phyloP scores from a whole-genome alignment of 2,329 filamentous ascomycete species.

The Talaromyces sp. region DNA sequence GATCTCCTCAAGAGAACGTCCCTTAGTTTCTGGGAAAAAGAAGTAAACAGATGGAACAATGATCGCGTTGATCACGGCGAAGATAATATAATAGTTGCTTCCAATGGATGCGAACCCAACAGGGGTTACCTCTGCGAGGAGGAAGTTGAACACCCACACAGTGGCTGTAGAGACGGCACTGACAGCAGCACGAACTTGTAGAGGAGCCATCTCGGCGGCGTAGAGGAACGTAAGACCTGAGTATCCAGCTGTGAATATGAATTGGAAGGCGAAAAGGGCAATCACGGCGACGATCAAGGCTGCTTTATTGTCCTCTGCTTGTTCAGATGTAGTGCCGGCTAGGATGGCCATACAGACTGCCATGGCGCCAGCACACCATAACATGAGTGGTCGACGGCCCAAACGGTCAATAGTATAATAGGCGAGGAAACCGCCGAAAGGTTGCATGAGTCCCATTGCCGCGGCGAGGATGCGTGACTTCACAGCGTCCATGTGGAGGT shows the following conservation, averaged over 20 bases:
- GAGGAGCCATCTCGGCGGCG: constrained; percentile 59
- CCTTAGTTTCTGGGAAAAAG: constrained; percentile 46
- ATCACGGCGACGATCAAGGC: constrained; percentile 57
- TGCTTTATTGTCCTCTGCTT: constrained; percentile 40
- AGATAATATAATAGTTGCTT: constrained; percentile 51
- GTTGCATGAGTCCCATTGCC: constrained; percentile 34
- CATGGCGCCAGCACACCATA: constrained; percentile 35
- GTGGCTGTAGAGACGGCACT: constrained; percentile 52
- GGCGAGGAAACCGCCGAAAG: constrained; percentile 46
- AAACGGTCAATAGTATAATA: constrained; percentile 51
- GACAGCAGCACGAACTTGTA: constrained; percentile 47
- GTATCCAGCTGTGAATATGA: constrained; percentile 63
- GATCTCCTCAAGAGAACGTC: constrained; percentile 43
- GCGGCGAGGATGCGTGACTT: constrained; percentile 33
- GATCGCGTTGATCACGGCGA: constrained; percentile 43
- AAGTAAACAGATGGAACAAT: constrained; percentile 39
- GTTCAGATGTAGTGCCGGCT: constrained; percentile 53
- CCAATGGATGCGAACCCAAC: constrained; percentile 49
- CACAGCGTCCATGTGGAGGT: constrained; percentile 27
- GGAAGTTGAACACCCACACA: constrained; percentile 44
- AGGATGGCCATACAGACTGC: constrained; percentile 41
- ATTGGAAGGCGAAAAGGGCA: constrained; percentile 64
- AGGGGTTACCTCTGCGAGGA: constrained; percentile 42
- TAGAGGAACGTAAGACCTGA: constrained; percentile 64
- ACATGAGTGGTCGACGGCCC: constrained; percentile 40